These are phyloP conservation scores for Entomortierella lignicola DNA, from an alignment of 192 early-diverging fungal species.

Conservation along the genomic window DNA sequence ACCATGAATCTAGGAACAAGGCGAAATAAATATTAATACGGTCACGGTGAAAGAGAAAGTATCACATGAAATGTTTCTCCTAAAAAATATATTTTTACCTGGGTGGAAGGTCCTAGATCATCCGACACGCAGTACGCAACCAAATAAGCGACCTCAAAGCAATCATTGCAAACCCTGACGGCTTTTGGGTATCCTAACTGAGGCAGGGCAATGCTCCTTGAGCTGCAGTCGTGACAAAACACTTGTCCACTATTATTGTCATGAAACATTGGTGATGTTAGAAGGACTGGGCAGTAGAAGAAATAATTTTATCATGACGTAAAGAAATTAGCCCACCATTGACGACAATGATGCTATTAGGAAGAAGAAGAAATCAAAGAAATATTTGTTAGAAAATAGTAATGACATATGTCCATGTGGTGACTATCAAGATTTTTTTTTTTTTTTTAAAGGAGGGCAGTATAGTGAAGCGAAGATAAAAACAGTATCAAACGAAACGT, in stretches of 20 bases:
- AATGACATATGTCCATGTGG: background rate
- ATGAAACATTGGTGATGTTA: background rate
- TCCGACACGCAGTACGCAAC: constrained; percentile 66
- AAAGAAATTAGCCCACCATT: constrained; percentile 58
- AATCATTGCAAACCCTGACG: constrained; percentile 65
- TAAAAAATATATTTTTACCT: constrained; percentile 53
- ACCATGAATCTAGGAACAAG: constrained; percentile 45
- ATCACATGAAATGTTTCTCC: too few relatives aligned
- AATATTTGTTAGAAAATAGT: background rate
- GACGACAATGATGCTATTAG: constrained; percentile 67
- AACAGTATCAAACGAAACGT: too few relatives aligned
- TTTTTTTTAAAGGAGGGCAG: too few relatives aligned
- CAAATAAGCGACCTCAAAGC: constrained; percentile 67
- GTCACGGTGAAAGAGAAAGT: too few relatives aligned
- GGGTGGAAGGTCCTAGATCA: constrained; percentile 62
- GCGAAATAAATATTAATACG: too few relatives aligned
- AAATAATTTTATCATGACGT: background rate
- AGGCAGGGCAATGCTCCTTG: constrained; percentile 62
- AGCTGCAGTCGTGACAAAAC: constrained; percentile 67
- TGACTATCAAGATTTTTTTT: too few relatives aligned
- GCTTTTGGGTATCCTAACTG: constrained; percentile 66
- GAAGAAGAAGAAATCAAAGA: background rate
- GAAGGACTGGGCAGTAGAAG: background rate
- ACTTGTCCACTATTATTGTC: constrained; percentile 60
- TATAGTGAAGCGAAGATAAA: too few relatives aligned